Conservation (phyloP, 371 early-diverging fungal species). For the Batkoa obscura region DNA sequence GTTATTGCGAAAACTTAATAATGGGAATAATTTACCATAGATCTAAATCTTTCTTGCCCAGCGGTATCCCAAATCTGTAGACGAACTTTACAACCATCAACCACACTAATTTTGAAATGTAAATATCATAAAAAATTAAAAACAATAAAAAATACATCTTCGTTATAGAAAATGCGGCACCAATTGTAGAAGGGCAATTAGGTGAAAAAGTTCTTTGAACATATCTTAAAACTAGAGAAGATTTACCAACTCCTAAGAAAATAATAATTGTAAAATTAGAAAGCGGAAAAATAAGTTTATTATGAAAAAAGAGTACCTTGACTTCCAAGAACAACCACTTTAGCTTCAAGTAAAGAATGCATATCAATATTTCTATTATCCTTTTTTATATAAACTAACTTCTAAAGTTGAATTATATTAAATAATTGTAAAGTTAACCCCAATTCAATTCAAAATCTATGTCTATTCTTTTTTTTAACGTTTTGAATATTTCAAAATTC, state of each 20-base stretch:
- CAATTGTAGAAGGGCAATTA: constrained; percentile 61
- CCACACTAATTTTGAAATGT: constrained; percentile 20
- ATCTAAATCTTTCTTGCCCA: constrained; percentile 45
- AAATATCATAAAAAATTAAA: not conserved
- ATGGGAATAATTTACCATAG: constrained; percentile 16
- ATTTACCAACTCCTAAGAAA: constrained; percentile 53
- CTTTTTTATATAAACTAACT: no score
- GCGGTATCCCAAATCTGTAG: constrained; percentile 55
- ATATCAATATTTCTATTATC: constrained; percentile 1
- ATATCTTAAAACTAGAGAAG: constrained; percentile 62
- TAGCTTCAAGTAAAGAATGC: constrained; percentile 41
- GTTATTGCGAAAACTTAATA: not conserved
- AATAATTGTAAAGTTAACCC: no score
- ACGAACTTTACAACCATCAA: constrained; percentile 41
- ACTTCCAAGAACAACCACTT: constrained; percentile 54
- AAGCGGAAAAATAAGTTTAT: not conserved
- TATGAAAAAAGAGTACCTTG: constrained; percentile 22
- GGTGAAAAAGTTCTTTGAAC: constrained; percentile 56
- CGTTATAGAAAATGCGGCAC: constrained; percentile 61
- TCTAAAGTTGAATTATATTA: no score
- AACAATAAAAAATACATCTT: constrained; percentile 25
- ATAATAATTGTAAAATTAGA: not conserved
- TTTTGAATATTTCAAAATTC: no score
- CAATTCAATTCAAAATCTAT: no score
- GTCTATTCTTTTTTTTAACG: no score